phyloP scores from a whole-genome alignment of 345 rosid genomes.

The Lenwebbia sp. region DNA sequence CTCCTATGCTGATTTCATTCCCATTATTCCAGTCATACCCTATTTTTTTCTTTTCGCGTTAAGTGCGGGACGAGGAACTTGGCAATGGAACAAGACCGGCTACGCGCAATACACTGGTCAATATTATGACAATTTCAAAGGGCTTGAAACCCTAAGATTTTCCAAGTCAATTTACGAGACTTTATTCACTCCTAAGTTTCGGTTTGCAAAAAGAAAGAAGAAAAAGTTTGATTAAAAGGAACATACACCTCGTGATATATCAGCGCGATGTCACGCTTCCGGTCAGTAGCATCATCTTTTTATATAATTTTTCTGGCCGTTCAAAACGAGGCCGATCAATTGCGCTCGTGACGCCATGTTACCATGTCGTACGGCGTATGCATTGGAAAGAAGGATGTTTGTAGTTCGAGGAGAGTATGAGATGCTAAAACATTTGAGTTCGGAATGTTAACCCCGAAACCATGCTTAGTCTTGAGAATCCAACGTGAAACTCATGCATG shows the following conservation, averaged over 20 bases:
- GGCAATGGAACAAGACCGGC: background rate
- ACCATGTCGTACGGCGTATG: rapidly evolving
- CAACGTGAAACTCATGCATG: background rate
- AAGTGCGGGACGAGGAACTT: background rate
- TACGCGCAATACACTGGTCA: background rate
- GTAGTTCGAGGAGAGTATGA: background rate
- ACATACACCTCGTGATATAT: no score
- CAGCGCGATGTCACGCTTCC: background rate
- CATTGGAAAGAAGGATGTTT: background rate
- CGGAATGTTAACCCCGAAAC: background rate
- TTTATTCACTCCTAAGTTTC: background rate
- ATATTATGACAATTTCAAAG: background rate
- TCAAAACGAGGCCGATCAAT: background rate
- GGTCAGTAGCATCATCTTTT: background rate
- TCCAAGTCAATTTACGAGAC: background rate
- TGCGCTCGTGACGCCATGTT: rapidly evolving
- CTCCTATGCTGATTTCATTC: background rate
- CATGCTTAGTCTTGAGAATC: background rate
- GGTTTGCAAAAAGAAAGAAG: background rate
- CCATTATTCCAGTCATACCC: background rate
- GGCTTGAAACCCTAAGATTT: background rate
- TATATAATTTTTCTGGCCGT: background rate
- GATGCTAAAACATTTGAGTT: background rate
- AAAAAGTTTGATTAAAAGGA: background rate
- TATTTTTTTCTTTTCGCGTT: background rate